Evolutionary conservation across 202 grass and related monocot genomes (phyloP).

Genomic region (Setaria italica): DNA sequence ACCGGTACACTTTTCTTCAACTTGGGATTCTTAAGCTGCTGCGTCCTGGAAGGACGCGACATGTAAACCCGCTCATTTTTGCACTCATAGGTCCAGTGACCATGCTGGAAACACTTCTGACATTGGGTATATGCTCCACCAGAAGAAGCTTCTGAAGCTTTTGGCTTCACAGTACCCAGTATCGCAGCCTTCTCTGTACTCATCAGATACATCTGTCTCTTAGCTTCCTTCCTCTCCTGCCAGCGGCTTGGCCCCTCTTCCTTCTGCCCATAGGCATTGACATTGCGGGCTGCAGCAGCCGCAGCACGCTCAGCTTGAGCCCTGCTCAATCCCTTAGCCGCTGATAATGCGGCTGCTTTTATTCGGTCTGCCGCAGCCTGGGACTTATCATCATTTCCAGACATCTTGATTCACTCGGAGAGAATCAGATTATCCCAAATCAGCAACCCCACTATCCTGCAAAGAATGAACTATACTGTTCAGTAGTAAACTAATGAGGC

Average conservation of each 20-base stretch:
- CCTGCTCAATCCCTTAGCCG: conserved; percentile 80
- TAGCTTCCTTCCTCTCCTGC: conserved; percentile 88
- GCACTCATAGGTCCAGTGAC: conserved; percentile 87
- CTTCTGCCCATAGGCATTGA: conserved; percentile 91
- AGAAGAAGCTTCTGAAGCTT: conserved; percentile 43
- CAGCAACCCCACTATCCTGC: conserved; percentile 22
- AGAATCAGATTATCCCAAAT: not conserved
- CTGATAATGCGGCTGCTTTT: conserved; percentile 65
- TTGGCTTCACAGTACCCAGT: conserved; percentile 66
- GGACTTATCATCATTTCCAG: conserved; percentile 58
- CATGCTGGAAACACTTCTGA: conserved; percentile 81
- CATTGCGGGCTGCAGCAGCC: conserved; percentile 66
- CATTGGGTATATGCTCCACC: conserved; percentile 57
- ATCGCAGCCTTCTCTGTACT: conserved; percentile 77
- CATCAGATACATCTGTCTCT: conserved; percentile 85
- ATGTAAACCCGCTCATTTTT: conserved; percentile 88
- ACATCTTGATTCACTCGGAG: conserved; percentile 41
- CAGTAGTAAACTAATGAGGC: not conserved
- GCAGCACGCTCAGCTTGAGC: conserved; percentile 78
- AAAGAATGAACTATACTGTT: conserved; percentile 27
- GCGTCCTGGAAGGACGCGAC: conserved; percentile 58
- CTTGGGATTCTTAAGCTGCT: conserved; percentile 79
- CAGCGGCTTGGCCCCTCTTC: conserved; percentile 86
- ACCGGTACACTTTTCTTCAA: conserved; percentile 62
- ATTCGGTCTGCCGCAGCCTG: conserved; percentile 62